Evolutionary conservation across 371 early-diverging fungal species (phyloP), one percentile per base, ranked within the genome.

Genomic region (Lichtheimia ramosa): DNA sequence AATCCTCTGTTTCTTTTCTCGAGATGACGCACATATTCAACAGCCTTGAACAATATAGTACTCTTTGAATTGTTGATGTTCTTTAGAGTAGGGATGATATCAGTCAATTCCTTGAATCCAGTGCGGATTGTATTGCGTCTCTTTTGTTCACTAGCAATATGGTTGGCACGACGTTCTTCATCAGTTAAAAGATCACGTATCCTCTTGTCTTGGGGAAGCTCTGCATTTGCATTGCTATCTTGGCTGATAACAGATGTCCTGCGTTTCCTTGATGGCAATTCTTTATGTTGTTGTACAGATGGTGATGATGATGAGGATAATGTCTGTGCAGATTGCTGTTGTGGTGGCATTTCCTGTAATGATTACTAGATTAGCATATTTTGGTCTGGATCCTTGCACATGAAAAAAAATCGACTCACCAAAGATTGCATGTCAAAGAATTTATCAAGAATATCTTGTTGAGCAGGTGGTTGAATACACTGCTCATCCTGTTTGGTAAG

Each of bases 61-160:
- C 82, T 79, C 58, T 83, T 84, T 28, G 82, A 82, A 62, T 80
- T 71, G 56, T 81, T 81, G 16, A 77, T 68, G 20, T 81, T 80
- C 43, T 77, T 74, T 46, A 79, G 74, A 0, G 81, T 83, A 23
- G 96, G 96, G 40, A 94, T 89, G 43, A 94, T 72, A 28, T 87
- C 87, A 21, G 88, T 89, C 46, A 95, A 81, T 58, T 89, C 87
- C 58, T 90, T 89, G 72, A 93, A 93, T 4, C 93, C 94, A 42
- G 74, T 74, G n/a, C 92, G 80, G 69, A 95, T 95, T 56, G 89
- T 91, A 43, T 88, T 88, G 40, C 96, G 85, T 50, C 96, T 86
- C 63, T 92, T 91, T 71, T 95, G 92, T 65, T 95, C 96, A 24
- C 73, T 48, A 60, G 66, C 56, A 66, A 69, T 52, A 73, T 79